These are phyloP conservation scores for Arthrobotrys pseudoclavata DNA, from an alignment of 2,329 filamentous ascomycete species.

Conservation along the genomic window DNA sequence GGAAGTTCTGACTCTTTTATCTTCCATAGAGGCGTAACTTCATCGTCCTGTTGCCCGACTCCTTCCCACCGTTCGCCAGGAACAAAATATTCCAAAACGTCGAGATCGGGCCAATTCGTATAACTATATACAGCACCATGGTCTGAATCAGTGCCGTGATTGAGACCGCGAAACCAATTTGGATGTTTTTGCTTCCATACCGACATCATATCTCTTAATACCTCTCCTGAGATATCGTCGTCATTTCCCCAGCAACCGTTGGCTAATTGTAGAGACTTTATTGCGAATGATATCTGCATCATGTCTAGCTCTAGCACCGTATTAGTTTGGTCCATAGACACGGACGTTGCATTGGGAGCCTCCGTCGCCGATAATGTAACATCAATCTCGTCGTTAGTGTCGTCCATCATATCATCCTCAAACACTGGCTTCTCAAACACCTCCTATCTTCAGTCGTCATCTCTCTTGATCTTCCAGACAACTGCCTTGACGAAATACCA, in stretches of 20 bases:
- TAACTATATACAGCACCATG: too few relatives aligned
- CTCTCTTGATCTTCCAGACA: not conserved
- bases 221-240: not conserved
- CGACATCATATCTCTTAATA: not conserved
- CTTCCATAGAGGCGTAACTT: not conserved
- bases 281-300: not conserved
- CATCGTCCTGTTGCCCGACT: not conserved
- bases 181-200: not conserved
- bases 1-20: not conserved
- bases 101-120: too few relatives aligned
- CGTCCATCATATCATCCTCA: not conserved
- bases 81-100: not conserved
- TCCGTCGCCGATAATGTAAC: not conserved
- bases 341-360: not conserved
- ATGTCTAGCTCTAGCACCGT: not conserved
- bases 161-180: not conserved
- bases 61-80: not conserved
- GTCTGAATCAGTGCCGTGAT: not conserved
- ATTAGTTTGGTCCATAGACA: too few relatives aligned
- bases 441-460: not conserved
- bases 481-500: constrained; percentile 1
- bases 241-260: not conserved
- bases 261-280: not conserved
- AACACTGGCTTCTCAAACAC: too few relatives aligned
- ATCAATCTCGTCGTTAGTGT: not conserved